phyloP scores from a whole-genome alignment of 2,329 filamentous ascomycete species.

The Drechslera avenae region DNA sequence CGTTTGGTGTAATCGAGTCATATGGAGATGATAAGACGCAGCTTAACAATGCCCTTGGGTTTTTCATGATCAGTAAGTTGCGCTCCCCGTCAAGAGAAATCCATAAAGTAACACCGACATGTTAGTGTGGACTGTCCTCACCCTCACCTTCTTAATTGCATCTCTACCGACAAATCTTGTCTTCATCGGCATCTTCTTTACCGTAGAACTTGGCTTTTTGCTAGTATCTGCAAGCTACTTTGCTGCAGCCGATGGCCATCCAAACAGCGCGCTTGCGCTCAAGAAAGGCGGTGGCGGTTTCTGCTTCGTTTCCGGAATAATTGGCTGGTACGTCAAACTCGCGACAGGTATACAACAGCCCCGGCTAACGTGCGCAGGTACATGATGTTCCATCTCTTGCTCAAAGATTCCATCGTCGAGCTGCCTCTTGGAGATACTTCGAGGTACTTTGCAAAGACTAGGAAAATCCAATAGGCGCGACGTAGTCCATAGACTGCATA shows the following conservation, averaged over 20 bases:
- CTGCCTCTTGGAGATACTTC: slow-evolving; percentile 35
- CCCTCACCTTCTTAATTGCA: slow-evolving; percentile 54
- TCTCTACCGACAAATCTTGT: slow-evolving; percentile 55
- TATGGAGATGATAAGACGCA: slow-evolving; percentile 52
- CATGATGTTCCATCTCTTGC: slow-evolving; percentile 28
- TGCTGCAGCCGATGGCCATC: slow-evolving; percentile 52
- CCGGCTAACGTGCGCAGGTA: slow-evolving; percentile 18
- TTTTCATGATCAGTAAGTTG: slow-evolving; percentile 53
- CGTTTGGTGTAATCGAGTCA: slow-evolving; percentile 53
- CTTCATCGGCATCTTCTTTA: slow-evolving; percentile 56
- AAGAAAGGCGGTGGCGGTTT: slow-evolving; percentile 55
- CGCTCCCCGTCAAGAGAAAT: neutral
- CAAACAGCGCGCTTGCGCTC: slow-evolving; percentile 41
- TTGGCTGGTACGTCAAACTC: slow-evolving; percentile 48
- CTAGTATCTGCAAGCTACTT: slow-evolving; percentile 44
- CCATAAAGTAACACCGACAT: neutral
- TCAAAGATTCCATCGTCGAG: slow-evolving; percentile 34
- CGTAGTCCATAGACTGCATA: too few relatives aligned
- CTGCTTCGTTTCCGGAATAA: slow-evolving; percentile 51
- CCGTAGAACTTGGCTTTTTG: slow-evolving; percentile 52
- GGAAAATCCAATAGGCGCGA: slow-evolving; percentile 15
- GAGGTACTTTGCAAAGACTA: slow-evolving; percentile 33
- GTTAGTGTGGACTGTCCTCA: slow-evolving; percentile 55
- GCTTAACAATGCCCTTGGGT: slow-evolving; percentile 58
- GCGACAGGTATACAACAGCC: neutral